These are phyloP conservation scores for Chlorella sp. DNA, from an alignment of 139 green algal genomes.

Conservation along the genomic window DNA sequence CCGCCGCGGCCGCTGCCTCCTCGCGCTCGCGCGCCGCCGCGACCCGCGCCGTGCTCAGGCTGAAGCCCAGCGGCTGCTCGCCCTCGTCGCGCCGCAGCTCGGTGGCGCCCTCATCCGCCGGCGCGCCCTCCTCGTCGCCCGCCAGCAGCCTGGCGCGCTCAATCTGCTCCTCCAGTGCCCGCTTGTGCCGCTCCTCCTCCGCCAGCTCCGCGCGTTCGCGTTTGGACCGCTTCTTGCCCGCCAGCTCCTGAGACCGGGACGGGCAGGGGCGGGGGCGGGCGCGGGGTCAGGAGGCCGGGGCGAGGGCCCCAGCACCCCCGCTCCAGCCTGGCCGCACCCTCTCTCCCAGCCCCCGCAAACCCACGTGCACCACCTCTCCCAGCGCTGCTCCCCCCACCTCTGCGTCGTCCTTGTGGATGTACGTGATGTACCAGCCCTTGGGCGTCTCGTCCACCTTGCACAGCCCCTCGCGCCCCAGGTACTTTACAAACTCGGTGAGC, in stretches of 20 bases:
- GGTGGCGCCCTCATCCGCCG: not conserved
- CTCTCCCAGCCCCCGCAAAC: not conserved
- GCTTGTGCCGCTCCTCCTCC: constrained; percentile 47
- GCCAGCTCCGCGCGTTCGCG: constrained; percentile 49
- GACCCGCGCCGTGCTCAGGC: constrained; percentile 27
- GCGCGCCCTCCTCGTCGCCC: constrained; percentile 21
- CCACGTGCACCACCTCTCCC: not conserved
- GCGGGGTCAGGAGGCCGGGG: not conserved
- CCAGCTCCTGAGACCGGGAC: constrained; percentile 34
- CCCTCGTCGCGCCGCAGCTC: constrained; percentile 57
- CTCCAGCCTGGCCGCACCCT: not conserved
- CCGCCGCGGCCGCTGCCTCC: constrained; percentile 8
- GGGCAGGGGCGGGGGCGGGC: not conserved
- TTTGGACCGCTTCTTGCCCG: constrained; percentile 52
- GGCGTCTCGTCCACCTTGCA: constrained; percentile 95
- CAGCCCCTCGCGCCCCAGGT: constrained; percentile 69
- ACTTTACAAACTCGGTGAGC: constrained; percentile 88
- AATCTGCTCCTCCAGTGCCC: constrained; percentile 55
- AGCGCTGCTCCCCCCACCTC: too few species aligned
- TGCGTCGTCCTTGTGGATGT: constrained; percentile 49
- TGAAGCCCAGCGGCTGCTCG: constrained; percentile 56
- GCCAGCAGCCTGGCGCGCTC: constrained; percentile 52
- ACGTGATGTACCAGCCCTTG: constrained; percentile 93
- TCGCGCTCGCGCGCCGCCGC: not conserved
- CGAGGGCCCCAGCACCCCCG: not conserved